Base-by-base conservation (phyloP, 805 yeast species). In the Teunomyces barrocoloradensis region DNA sequence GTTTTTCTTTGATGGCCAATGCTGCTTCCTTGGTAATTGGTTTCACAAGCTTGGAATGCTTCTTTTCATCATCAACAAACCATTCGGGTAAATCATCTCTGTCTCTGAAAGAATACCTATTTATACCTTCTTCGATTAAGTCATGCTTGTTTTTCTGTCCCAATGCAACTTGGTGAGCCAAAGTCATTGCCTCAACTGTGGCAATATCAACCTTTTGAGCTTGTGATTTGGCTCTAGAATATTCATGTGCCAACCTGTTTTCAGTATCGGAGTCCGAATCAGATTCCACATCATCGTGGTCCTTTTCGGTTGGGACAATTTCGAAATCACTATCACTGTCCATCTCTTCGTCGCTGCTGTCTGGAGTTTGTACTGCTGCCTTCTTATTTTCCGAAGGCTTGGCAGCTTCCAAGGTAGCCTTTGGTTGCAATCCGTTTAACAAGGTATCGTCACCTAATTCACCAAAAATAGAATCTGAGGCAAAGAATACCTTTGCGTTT, bases 181-280 rank as follows among this genome's bases (percentile, higher is more conserved):
- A 73, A 0, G 99, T 94, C 99, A 94, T 94, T 4, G 97, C 97
- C 64, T 90, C 96, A 1, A 87, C 96, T 1, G 97, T 90, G 15
- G 94, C 95, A 50, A 91, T 73, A 53, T 89, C 96, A 43, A 89
- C 82, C 50, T 81, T 85, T 44, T 80, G 75, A 49, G 79, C 71
- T 54, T 86, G 88, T 65, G 70, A 54, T 63, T 72, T 58, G 43
- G 71, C 57, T 61, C 63, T 58, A 69, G 73, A 53, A 66, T 71
- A 50, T 58, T 71, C 45, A 58, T 64, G 61, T 12, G 60, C 52
- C 17, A 60, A 50, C 30, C 52, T 53, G 44, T 75, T 82, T 29
- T 81, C 86, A 2, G 80, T 74, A 54, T 78, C 81, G 48, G 66
- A 64, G 48, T 74, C 81, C 10, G 74, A 70, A 42, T 71, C 78